Base-by-base conservation (phyloP, 331 rosid genomes). In the Prunus yedoensis region DNA sequence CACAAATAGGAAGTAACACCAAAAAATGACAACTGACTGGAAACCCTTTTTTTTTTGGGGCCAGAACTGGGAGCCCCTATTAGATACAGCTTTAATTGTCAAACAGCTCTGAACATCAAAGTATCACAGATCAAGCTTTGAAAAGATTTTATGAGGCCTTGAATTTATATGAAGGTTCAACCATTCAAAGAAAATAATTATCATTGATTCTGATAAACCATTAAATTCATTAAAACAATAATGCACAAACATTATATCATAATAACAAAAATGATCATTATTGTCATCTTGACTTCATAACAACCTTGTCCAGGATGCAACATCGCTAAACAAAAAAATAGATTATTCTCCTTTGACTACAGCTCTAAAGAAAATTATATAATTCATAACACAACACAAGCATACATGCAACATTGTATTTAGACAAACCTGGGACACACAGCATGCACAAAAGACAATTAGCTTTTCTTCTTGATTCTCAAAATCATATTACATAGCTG, bases 1-100 rank as follows among this genome's bases (percentile, higher is more conserved):
- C 7, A 78, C 30, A 45, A 38, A 71, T 67, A 50, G 47, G 41
- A 67, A 56, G 81, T 52, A 9, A 30, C n/a, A 20, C 61, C 23
- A 23, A 51, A 74, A 43, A 74, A 71, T 71, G 58, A 35, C 61
- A 65, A 45, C 21, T 21, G 43, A 14, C 8, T 10, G 17, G 30
- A 13, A 57, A 13, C 17, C 38, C 66, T 35, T 35, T 30, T 30
- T 30, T 3, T 28, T 32, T 35, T 35, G 5, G 5, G 1, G 41
- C 41, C 41, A 35, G 41, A 6, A 14, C 8, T 15, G 17, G 30
- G n/a, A 57, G 9, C 32, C 38, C 71, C 30, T 4, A 65, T 21
- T 46, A 25, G 52, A 65, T 62, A 32, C 32, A 47, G n/a, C 47
- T 62, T 12, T 21, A 17, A 23, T 27, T 53, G 52, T 56, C 58